Conservation (phyloP, 2,329 filamentous ascomycete species). For the Arthrobotrys megalospora region DNA sequence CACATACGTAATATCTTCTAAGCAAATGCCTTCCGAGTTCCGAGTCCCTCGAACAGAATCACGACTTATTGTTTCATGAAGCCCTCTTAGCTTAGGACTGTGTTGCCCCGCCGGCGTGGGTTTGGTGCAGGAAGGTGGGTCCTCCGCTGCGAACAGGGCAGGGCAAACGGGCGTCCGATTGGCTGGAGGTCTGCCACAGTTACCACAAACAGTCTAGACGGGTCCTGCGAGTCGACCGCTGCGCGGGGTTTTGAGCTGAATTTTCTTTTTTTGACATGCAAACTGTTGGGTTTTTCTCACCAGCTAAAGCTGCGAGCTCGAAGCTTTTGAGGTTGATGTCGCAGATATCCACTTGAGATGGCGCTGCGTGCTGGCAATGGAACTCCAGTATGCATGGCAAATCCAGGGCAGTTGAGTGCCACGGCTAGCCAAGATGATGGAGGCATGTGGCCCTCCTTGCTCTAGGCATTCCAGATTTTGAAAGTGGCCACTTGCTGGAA, state of each 20-base stretch:
- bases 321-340: conserved; percentile 17
- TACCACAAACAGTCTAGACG: conserved; percentile 45
- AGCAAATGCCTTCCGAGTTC: conserved; percentile 13
- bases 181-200: conserved; percentile 23
- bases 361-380: conserved; percentile 2
- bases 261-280: conserved; percentile 58
- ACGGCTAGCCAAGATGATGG: conserved; percentile 23
- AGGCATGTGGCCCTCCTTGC: conserved; percentile 36
- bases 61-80: conserved; percentile 1
- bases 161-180: conserved; percentile 39
- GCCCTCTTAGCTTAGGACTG: conserved; percentile 5
- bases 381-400: conserved; percentile 15
- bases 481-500: conserved; percentile 17
- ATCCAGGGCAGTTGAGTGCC: conserved; percentile 20
- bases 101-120: conserved; percentile 52
- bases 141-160: conserved; percentile 38
- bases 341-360: conserved; percentile 25
- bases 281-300: conserved; percentile 23
- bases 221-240: conserved; percentile 27
- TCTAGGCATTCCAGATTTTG: conserved; percentile 31
- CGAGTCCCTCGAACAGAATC: background rate
- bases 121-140: conserved; percentile 36
- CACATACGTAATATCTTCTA: conserved; percentile 26
- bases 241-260: conserved; percentile 61
- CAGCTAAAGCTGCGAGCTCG: conserved; percentile 18